Base-by-base conservation (phyloP, 2,329 filamentous ascomycete species). In the Sarocladium oryzae region DNA sequence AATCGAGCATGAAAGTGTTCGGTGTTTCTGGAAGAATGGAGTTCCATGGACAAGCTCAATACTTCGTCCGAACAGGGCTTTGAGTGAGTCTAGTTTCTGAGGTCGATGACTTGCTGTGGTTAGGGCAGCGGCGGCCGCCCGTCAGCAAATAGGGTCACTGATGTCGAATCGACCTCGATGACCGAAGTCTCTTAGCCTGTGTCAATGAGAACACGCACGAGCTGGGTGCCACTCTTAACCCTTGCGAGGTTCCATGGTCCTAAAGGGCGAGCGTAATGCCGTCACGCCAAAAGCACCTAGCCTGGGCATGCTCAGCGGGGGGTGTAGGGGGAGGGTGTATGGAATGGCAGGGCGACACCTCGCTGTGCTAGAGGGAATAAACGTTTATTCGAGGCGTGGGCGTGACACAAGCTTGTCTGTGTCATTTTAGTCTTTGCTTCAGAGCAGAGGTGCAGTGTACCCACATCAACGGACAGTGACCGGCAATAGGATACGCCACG, bases 181-280 rank as follows among this genome's bases (percentile, higher is more conserved):
- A 48, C 21, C 13, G 43, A 20, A 48, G n/a, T n/a, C n/a, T n/a
- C n/a, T n/a, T n/a, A n/a, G n/a, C n/a, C n/a, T n/a, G n/a, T n/a
- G n/a, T n/a, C n/a, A n/a, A n/a, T n/a, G n/a, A n/a, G n/a, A n/a
- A n/a, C n/a, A n/a, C n/a, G n/a, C n/a, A n/a, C n/a, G n/a, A n/a
- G n/a, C n/a, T n/a, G n/a, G n/a, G 13, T 30, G 13, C 28, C 13
- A 13, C 18, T 11, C 6, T 26, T 45, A 9, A 20, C 3, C 28
- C 43, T 33, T 18, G 21, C 43, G 6, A 33, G 43, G 43, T n/a
- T n/a, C n/a, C n/a, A n/a, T 48, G n/a, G 8, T 33, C 10, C 28
- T n/a, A 33, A 48, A 24, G 24, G 43, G 43, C 43, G 28, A 33
- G 26, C 43, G 28, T 33, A 18, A 26, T 43, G 40, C 40, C 28